Evolutionary conservation across 345 rosid species (phyloP).

Genomic region (Cochlearia excelsa): DNA sequence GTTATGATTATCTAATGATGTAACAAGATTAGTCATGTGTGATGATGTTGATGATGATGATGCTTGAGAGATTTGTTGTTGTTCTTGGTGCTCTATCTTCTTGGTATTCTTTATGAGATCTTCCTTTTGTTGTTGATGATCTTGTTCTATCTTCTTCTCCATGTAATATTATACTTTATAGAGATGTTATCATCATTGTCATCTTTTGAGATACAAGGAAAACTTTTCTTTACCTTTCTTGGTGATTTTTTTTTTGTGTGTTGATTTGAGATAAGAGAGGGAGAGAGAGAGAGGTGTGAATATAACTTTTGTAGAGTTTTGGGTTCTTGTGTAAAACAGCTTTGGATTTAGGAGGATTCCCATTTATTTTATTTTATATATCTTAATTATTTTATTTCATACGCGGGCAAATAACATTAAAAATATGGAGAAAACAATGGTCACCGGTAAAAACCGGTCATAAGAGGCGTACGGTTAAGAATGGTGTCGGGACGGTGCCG

Average conservation of each 20-base stretch:
- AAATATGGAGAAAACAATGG: slow-evolving; percentile 6
- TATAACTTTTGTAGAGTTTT: slow-evolving; percentile 33
- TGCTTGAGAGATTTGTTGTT: slow-evolving; percentile 24
- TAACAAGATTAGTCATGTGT: slow-evolving; percentile 36
- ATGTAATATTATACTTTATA: slow-evolving; percentile 31
- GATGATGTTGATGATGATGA: slow-evolving; percentile 5
- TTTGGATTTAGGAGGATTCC: slow-evolving; percentile 53
- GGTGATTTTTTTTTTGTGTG: slow-evolving; percentile 17
- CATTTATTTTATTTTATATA: slow-evolving; percentile 29
- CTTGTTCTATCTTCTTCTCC: slow-evolving; percentile 21
- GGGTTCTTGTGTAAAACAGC: slow-evolving; percentile 65
- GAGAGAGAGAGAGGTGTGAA: slow-evolving; percentile 46
- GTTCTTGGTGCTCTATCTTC: slow-evolving; percentile 6
- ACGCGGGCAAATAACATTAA: slow-evolving; percentile 30
- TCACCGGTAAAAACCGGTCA: slow-evolving; percentile 73
- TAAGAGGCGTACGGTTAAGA: slow-evolving; percentile 29
- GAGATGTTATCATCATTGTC: slow-evolving; percentile 26
- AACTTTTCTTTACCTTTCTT: slow-evolving; percentile 34
- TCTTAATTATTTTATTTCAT: slow-evolving; percentile 4
- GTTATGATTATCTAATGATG: too few species aligned
- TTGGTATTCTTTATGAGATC: slow-evolving; percentile 17
- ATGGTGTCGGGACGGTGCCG: slow-evolving; percentile 44
- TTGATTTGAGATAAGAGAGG: slow-evolving; percentile 15
- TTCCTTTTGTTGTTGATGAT: slow-evolving; percentile 1
- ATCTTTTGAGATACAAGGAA: slow-evolving; percentile 22